These are phyloP conservation scores for Bretziella fagacearum DNA, from an alignment of 2,329 filamentous ascomycete genomes.

Conservation along the genomic window DNA sequence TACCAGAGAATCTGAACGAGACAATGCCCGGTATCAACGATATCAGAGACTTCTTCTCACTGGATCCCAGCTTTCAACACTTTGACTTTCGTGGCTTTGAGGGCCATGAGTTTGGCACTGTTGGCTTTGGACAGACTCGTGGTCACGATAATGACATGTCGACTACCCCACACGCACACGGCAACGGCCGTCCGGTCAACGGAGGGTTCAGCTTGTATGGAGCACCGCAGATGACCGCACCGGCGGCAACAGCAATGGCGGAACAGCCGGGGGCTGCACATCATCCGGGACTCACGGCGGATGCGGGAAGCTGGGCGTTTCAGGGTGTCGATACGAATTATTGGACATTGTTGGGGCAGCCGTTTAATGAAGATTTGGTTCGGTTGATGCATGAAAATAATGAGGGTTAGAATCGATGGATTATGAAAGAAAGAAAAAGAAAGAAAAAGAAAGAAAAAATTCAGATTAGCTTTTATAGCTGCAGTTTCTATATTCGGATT, in stretches of 20 bases:
- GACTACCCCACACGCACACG: neutral
- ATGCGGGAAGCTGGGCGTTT: conserved; percentile 25
- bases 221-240: too few species aligned
- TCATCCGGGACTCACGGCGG: conserved; percentile 20
- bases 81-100: conserved; percentile 10
- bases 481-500: too few species aligned
- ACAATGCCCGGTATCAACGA: conserved; percentile 2
- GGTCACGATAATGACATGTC: neutral
- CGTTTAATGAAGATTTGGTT: conserved; percentile 10
- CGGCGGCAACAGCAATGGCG: neutral
- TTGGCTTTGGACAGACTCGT: too few species aligned
- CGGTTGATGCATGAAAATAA: conserved; percentile 7
- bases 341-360: conserved; percentile 21
- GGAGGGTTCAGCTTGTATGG: neutral
- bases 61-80: conserved; percentile 11
- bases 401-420: neutral
- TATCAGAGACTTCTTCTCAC: conserved; percentile 9
- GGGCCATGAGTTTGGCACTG: conserved; percentile 13
- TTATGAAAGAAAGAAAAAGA: neutral
- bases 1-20: neutral
- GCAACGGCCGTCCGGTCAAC: too few species aligned
- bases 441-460: too few species aligned
- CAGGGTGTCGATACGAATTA: conserved; percentile 26
- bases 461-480: too few species aligned
- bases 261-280: neutral